A percentile compares a stretch with the other conserved stretches of the same genome.
Evolutionary conservation across 192 early-diverging fungal species (phyloP).

Genomic region (Backusella macrospora): DNA sequence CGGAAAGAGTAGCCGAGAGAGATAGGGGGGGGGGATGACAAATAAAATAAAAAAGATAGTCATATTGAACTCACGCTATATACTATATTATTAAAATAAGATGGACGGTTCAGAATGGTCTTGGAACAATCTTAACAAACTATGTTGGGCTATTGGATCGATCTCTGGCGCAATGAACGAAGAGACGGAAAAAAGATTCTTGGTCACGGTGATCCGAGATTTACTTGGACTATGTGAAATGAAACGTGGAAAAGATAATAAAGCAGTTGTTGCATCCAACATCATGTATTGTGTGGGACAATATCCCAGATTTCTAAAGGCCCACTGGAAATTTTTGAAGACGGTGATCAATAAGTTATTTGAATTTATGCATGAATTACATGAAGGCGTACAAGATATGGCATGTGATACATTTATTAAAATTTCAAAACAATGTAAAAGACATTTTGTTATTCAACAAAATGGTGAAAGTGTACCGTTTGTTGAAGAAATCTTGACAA

Average conservation of each 20-base stretch:
- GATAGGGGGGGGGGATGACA: not conserved
- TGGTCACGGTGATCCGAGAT: conserved; percentile 99
- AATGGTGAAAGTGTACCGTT: conserved; percentile 84
- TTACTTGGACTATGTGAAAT: conserved; percentile 90
- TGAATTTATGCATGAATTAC: conserved; percentile 99
- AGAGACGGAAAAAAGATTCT: conserved; percentile 95
- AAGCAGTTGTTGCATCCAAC: conserved; percentile 98
- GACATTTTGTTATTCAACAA: conserved; percentile 95
- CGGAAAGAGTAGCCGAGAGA: no score
- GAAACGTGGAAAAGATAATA: conserved; percentile 99
- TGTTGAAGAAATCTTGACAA: conserved; percentile 93
- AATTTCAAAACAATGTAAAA: conserved; percentile 97
- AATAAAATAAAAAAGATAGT: not conserved
- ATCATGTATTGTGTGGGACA: conserved; percentile 99
- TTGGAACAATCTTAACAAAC: conserved; percentile 96
- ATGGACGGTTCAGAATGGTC: conserved; percentile 96
- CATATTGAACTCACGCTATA: not conserved
- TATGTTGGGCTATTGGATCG: conserved; percentile 99
- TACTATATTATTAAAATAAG: conserved; percentile 31
- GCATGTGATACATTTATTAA: conserved; percentile 99
- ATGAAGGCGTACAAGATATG: conserved; percentile 99
- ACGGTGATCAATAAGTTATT: conserved; percentile 99
- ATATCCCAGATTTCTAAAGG: conserved; percentile 99
- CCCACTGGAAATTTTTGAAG: conserved; percentile 99
- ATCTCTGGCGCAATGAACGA: conserved; percentile 96